Percentiles rank a stretch among this genome's conserved stretches.
These are phyloP conservation scores for Fusarium mundagurra DNA, from an alignment of 2,329 filamentous ascomycete species.

Conservation along the genomic window DNA sequence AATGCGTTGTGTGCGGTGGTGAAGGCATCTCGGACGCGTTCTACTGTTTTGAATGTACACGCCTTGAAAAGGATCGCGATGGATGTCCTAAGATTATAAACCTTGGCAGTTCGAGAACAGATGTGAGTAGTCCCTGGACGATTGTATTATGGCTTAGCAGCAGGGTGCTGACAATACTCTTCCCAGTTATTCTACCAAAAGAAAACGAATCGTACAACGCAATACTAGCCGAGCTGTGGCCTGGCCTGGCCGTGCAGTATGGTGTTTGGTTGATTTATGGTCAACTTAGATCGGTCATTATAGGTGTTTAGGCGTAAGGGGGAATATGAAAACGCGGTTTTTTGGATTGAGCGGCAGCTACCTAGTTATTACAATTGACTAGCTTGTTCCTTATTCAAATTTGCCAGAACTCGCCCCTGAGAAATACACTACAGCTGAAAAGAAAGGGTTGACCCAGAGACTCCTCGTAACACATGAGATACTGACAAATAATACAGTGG, in stretches of 20 bases:
- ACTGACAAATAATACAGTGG: constrained; percentile 39
- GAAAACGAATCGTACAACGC: constrained; percentile 69
- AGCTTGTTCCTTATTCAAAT: constrained; percentile 14
- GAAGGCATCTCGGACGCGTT: constrained; percentile 98
- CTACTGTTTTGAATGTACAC: constrained; percentile 99
- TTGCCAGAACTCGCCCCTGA: constrained; percentile 28
- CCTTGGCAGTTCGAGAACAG: constrained; percentile 91
- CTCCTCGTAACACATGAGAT: constrained; percentile 45
- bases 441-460: constrained; percentile 33
- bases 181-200: constrained; percentile 71
- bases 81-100: constrained; percentile 99
- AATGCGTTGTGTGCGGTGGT: constrained; percentile 97
- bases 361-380: constrained; percentile 23
- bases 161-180: constrained; percentile 30
- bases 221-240: constrained; percentile 62
- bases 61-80: constrained; percentile 95
- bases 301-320: constrained; percentile 38
- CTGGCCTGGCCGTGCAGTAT: constrained; percentile 55
- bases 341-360: constrained; percentile 21
- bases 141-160: background rate
- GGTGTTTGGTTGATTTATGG: constrained; percentile 21
- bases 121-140: constrained; percentile 65
- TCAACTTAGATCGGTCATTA: constrained; percentile 29
- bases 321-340: constrained; percentile 13
- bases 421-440: constrained; percentile 26